phyloP scores from a whole-genome alignment of 805 yeast genomes.

The Schizosaccharomyces cryophilus region DNA sequence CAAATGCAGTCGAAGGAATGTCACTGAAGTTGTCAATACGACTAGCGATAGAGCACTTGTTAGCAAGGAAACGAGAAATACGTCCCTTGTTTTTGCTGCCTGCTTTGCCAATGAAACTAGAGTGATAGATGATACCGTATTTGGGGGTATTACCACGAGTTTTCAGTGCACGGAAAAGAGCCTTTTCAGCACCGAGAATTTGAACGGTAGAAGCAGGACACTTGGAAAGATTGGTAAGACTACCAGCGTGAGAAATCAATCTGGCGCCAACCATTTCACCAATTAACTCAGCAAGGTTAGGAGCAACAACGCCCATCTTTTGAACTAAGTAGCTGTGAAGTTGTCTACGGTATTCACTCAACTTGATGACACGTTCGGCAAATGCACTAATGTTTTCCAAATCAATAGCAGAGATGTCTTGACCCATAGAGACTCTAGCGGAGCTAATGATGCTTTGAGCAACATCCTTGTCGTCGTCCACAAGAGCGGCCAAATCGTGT shows the following conservation, averaged over 20 bases:
- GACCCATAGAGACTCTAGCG: slow-evolving; percentile 96
- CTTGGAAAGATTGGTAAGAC: slow-evolving; percentile 82
- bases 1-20: slow-evolving; percentile 74
- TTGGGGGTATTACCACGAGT: slow-evolving; percentile 94
- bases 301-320: slow-evolving; percentile 95
- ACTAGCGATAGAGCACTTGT: slow-evolving; percentile 96
- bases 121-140: slow-evolving; percentile 85
- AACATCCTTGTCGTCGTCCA: slow-evolving; percentile 73
- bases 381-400: slow-evolving; percentile 75
- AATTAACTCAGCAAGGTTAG: slow-evolving; percentile 82
- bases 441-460: slow-evolving; percentile 84
- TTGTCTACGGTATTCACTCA: slow-evolving; percentile 71
- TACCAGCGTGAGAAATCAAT: slow-evolving; percentile 94
- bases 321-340: slow-evolving; percentile 70
- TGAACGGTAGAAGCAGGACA: slow-evolving; percentile 98
- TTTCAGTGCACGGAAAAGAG: slow-evolving; percentile 70
- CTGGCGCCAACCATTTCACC: slow-evolving; percentile 99
- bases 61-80: slow-evolving; percentile 92
- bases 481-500: slow-evolving; percentile 76
- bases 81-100: slow-evolving; percentile 94
- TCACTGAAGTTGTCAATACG: slow-evolving; percentile 96
- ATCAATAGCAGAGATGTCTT: slow-evolving; percentile 84
- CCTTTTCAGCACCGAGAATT: slow-evolving; percentile 93
- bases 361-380: slow-evolving; percentile 78
- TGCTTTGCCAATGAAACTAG: slow-evolving; percentile 84